phyloP scores from a whole-genome alignment of 139 green algal species.

The Gonium pectorale region DNA sequence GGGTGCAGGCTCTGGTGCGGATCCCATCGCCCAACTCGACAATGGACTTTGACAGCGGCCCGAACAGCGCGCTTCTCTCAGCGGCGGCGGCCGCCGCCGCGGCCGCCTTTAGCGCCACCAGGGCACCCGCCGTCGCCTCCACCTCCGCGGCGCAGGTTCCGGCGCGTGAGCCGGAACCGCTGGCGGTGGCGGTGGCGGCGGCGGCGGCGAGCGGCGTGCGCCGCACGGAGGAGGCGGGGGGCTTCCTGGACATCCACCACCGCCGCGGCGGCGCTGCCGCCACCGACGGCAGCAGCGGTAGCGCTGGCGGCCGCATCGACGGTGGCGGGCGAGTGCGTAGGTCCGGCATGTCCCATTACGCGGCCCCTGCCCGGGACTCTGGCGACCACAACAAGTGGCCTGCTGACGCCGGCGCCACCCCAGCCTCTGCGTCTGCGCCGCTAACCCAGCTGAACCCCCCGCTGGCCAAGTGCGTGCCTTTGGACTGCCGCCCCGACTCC shows the following conservation, averaged over 20 bases:
- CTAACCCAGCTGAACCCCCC: too few relatives aligned
- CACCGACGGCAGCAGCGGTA: background rate
- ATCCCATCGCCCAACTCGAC: background rate
- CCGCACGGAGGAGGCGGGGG: too few relatives aligned
- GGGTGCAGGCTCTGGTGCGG: too few relatives aligned
- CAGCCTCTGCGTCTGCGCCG: background rate
- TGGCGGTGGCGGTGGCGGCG: background rate
- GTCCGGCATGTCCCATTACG: too few relatives aligned
- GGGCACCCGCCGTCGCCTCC: background rate
- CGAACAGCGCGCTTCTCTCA: background rate
- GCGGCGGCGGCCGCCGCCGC: background rate
- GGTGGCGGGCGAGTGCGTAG: too few relatives aligned
- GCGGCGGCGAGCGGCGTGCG: too few relatives aligned
- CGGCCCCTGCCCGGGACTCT: too few relatives aligned
- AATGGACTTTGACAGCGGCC: constrained; percentile 17
- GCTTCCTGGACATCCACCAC: background rate
- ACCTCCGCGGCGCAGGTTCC: background rate
- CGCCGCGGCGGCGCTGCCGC: background rate
- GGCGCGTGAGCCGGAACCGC: background rate
- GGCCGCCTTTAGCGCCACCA: background rate
- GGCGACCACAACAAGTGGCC: too few relatives aligned
- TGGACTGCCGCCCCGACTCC: too few relatives aligned
- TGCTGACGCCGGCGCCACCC: background rate
- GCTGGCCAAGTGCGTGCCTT: too few relatives aligned
- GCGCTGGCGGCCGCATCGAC: background rate